Conservation (phyloP, 2,329 filamentous ascomycete species). For the Chaetoscypha palmicola region DNA sequence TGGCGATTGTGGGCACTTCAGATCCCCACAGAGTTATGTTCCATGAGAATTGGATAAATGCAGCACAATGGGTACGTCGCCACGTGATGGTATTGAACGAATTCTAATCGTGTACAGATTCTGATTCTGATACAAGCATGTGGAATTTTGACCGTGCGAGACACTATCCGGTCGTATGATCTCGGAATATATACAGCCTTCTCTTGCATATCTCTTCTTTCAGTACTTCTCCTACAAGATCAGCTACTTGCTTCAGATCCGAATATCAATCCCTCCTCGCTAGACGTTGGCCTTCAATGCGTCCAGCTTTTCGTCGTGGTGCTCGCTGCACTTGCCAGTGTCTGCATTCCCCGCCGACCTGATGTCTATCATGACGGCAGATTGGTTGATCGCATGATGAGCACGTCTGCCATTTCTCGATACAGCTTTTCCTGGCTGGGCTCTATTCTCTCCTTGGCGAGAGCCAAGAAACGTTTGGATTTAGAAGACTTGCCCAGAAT, state of each 20-base stretch:
- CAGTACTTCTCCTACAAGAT: conserved; percentile 40
- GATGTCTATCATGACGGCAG: conserved; percentile 53
- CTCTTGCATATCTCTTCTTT: conserved; percentile 40
- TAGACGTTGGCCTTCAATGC: conserved; percentile 40
- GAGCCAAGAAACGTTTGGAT: conserved; percentile 52
- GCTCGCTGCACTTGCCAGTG: conserved; percentile 40
- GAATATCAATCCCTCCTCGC: conserved; percentile 12
- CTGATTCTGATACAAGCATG: conserved; percentile 47
- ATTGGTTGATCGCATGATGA: conserved; percentile 57
- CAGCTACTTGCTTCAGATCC: conserved; percentile 32
- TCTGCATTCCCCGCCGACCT: conserved; percentile 60
- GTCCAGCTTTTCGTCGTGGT: conserved; percentile 40
- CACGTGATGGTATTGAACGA: conserved; percentile 20
- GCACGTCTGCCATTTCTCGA: conserved; percentile 51
- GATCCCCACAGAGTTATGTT: conserved; percentile 35
- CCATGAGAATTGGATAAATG: conserved; percentile 53
- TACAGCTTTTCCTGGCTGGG: conserved; percentile 61
- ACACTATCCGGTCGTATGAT: conserved; percentile 45
- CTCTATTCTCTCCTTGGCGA: conserved; percentile 46
- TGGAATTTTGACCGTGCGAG: conserved; percentile 41
- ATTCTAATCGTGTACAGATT: conserved; percentile 33
- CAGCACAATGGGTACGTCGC: conserved; percentile 56
- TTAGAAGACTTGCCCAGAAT: conserved; percentile 56
- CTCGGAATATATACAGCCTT: conserved; percentile 46
- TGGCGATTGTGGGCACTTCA: conserved; percentile 47